Evolutionary conservation across 1,284 basidiomycete species (phyloP), one percentile per base, ranked within the genome.

Genomic region (Marasmius tenuissimus): DNA sequence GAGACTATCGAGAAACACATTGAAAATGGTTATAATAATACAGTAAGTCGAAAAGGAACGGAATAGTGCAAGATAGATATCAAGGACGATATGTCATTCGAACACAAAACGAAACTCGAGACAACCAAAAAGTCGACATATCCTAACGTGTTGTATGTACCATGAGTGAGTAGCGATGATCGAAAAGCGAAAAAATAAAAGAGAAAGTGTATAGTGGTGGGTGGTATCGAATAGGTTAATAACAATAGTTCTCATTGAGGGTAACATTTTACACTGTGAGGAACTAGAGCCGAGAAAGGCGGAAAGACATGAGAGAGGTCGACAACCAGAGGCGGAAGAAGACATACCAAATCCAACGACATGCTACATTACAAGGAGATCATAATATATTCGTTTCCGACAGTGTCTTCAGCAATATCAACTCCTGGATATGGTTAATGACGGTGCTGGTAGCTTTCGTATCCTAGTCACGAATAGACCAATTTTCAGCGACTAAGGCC

Each of bases 371-470:
- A 45, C 55, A 53, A 60, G 47, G 27, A 58, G 20, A 45, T 73
- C 65, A 78, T 57, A 78, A 54, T 51, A 78, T 72, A 58, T 71
- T 72, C 33, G 71, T 75, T 60, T 71, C 59, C 14, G 71, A 66
- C 27, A 78, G 68, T 27, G 73, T 61, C 63, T 76, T 75, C 35
- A 76, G 63, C 9, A 78, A 64, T 42, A 81, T 75, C 2, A 75
- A 69, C 63, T 85, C 81, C 59, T 78, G 77, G 39, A 85, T 79
- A 62, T 77, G 75, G 27, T 73, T 72, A 16, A 85, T 80, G 12
- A 85, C 76, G 22, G 73, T 68, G 14, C 79, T 71, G 4, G 83
- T 85, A 45, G 82, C 79, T 64, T 75, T 70, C 48, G 80, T 82
- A 70, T 87, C 79, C 82, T 83, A 58, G 33, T n/a, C n/a, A n/a